Percentiles rank a stretch among this genome's conserved stretches.
Conservation (phyloP, 2,329 filamentous ascomycete genomes). For the Camillea tinctor region DNA sequence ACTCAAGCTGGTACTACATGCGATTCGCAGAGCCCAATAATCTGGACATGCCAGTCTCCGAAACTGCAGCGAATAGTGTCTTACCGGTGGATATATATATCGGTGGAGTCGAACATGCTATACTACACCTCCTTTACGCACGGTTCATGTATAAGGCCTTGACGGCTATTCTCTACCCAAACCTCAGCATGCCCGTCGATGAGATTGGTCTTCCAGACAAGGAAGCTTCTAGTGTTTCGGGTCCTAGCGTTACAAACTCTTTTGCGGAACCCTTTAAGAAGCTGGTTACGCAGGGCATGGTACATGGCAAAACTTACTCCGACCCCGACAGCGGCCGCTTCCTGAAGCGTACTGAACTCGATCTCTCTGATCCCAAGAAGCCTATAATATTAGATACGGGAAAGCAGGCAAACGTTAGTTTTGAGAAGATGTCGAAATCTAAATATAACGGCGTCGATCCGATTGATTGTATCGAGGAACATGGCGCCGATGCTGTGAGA, state of each 20-base stretch:
- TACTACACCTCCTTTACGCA: constrained; percentile 83
- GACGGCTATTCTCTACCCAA: constrained; percentile 52
- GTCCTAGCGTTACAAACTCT: constrained; percentile 1
- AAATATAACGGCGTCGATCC: constrained; percentile 92
- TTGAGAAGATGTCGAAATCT: constrained; percentile 94
- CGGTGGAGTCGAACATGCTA: constrained; percentile 87
- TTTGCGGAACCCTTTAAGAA: constrained; percentile 70
- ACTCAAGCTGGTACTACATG: constrained; percentile 92
- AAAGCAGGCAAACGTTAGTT: constrained; percentile 60
- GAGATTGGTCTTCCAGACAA: neutral
- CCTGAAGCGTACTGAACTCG: constrained; percentile 72
- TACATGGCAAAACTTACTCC: constrained; percentile 80
- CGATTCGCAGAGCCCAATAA: constrained; percentile 75
- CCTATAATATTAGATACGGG: constrained; percentile 65
- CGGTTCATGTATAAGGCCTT: constrained; percentile 90
- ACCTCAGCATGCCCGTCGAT: constrained; percentile 20
- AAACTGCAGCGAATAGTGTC: constrained; percentile 51
- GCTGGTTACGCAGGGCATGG: constrained; percentile 90
- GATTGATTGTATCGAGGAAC: constrained; percentile 64
- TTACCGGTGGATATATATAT: constrained; percentile 87
- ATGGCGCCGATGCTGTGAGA: constrained; percentile 80
- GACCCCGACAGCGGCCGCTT: constrained; percentile 75
- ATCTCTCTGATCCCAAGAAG: constrained; percentile 53
- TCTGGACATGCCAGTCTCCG: constrained; percentile 56
- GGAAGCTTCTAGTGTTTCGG: neutral